Conservation (phyloP, 1,139 yeast genomes). For the Geotrichum restrictum region DNA sequence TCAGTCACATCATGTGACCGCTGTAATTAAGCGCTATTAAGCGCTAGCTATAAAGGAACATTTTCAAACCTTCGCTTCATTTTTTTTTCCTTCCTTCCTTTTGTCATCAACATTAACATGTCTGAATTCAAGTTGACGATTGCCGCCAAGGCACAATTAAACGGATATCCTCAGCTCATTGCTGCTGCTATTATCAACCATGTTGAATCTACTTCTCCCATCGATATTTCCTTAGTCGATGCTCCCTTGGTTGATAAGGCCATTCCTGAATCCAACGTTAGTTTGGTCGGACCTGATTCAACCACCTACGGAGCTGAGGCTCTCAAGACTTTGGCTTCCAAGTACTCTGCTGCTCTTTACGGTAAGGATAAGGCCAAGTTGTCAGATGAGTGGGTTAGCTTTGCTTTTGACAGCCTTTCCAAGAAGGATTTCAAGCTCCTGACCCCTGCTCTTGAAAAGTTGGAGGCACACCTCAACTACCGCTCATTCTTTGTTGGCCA, state of each 20-base stretch:
- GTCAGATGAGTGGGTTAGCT: conserved; percentile 55
- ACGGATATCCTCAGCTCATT: conserved; percentile 75
- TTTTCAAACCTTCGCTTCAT: background rate
- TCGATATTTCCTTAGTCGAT: conserved; percentile 57
- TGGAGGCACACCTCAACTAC: conserved; percentile 80
- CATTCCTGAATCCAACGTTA: conserved; percentile 41
- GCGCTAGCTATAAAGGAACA: too few relatives aligned
- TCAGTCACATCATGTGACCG: too few relatives aligned
- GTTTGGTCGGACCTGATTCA: conserved; percentile 48
- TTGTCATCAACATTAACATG: conserved; percentile 9
- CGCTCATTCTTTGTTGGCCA: conserved; percentile 75
- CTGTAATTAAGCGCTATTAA: too few relatives aligned
- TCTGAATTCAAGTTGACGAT: conserved; percentile 40
- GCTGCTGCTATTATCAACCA: conserved; percentile 73
- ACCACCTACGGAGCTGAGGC: conserved; percentile 45
- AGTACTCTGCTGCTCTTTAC: conserved; percentile 36
- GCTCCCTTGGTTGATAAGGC: conserved; percentile 36
- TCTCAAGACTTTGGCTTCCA: conserved; percentile 46
- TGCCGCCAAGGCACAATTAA: conserved; percentile 81
- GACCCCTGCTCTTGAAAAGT: conserved; percentile 68
- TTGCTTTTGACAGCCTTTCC: conserved; percentile 64
- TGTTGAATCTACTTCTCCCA: conserved; percentile 46
- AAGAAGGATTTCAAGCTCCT: conserved; percentile 86
- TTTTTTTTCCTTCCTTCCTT: background rate
- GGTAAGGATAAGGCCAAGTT: conserved; percentile 29